phyloP scores from a whole-genome alignment of 2,329 filamentous ascomycete genomes.

The Sarocladiaceae sp. region DNA sequence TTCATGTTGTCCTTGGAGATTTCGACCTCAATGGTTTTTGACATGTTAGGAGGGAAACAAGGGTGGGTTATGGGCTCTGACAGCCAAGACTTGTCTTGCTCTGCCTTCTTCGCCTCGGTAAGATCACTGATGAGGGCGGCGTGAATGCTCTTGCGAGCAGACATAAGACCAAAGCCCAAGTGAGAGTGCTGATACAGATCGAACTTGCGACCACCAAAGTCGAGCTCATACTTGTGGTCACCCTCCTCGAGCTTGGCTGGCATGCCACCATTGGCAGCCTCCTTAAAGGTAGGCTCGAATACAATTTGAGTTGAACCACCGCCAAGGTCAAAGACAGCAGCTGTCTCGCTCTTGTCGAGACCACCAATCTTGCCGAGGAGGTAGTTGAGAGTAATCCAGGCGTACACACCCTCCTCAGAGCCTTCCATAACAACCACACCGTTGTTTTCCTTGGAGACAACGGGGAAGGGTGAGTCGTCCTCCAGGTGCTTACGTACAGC shows the following conservation, averaged over 20 bases:
- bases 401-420: conserved; percentile 94
- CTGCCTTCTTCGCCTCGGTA: conserved; percentile 53
- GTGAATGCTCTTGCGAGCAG: conserved; percentile 84
- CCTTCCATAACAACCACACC: conserved; percentile 98
- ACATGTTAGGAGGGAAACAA: conserved; percentile 79
- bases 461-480: conserved; percentile 88
- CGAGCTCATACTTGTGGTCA: conserved; percentile 91
- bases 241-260: conserved; percentile 81
- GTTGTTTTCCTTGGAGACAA: conserved; percentile 77
- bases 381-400: conserved; percentile 99
- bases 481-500: conserved; percentile 83
- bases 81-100: conserved; percentile 57
- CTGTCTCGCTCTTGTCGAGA: conserved; percentile 83
- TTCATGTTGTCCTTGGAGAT: conserved; percentile 54
- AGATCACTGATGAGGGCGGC: conserved; percentile 68
- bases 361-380: conserved; percentile 95
- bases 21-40: conserved; percentile 67
- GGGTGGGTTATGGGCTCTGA: conserved; percentile 72
- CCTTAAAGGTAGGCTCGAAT: conserved; percentile 91
- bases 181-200: conserved; percentile 97
- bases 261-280: conserved; percentile 68
- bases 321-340: conserved; percentile 92
- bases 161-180: conserved; percentile 94
- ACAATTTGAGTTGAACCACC: conserved; percentile 98
- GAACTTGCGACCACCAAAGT: conserved; percentile 87